Evolutionary conservation across 257 asterid genomes (phyloP).

Genomic region (Dorcoceras hygrometricum): DNA sequence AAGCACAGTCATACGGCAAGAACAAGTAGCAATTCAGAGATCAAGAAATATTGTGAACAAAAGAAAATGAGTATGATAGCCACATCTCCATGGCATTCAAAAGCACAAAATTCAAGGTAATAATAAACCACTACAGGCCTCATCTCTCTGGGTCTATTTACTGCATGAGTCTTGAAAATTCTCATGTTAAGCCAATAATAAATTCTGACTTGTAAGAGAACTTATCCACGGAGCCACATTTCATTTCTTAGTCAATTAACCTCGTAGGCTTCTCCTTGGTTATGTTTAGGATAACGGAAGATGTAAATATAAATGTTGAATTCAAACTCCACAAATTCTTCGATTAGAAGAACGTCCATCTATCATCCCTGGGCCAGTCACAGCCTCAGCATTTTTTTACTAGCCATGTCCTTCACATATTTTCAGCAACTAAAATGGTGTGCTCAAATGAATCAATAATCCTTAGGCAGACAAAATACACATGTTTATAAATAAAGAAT

Average conservation of each 20-base stretch:
- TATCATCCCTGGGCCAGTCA: neutral
- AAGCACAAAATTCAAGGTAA: neutral
- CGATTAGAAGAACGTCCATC: neutral
- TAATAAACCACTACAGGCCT: neutral
- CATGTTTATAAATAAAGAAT: no score
- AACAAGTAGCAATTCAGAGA: constrained; percentile 6
- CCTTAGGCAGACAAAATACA: no score
- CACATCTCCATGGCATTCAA: neutral
- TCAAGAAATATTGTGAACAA: no score
- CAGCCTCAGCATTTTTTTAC: neutral
- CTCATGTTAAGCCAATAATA: no score
- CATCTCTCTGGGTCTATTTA: neutral
- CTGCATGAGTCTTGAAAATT: neutral
- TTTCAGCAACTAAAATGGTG: no score
- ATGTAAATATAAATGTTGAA: neutral
- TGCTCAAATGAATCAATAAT: no score
- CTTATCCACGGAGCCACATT: neutral
- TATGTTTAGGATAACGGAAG: neutral
- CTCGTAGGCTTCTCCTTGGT: neutral
- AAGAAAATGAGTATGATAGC: neutral
- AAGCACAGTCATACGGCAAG: constrained; percentile 9
- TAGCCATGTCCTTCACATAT: neutral
- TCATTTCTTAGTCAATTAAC: neutral
- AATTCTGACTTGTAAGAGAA: neutral
- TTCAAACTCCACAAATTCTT: neutral